These are phyloP conservation scores for Heliamphora pulchella DNA, from an alignment of 179 eudicot species.

Conservation along the genomic window DNA sequence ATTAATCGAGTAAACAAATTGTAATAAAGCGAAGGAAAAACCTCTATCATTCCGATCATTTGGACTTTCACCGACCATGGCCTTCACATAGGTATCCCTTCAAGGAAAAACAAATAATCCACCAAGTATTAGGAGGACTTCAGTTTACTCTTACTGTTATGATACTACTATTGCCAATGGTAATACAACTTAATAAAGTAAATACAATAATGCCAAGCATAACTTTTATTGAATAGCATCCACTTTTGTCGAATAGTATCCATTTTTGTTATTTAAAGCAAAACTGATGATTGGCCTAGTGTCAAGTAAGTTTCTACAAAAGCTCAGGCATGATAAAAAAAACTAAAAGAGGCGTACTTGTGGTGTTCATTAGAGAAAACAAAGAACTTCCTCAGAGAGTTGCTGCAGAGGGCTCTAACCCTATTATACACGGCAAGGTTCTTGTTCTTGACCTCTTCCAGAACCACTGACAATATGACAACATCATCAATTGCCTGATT, in stretches of 20 bases:
- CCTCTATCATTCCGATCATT: conserved; percentile 99
- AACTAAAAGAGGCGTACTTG: conserved; percentile 40
- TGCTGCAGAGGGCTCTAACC: conserved; percentile 79
- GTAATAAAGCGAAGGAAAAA: conserved; percentile 18
- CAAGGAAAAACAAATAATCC: conserved; percentile 16
- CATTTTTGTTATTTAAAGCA: background rate
- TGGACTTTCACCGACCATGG: conserved; percentile 86
- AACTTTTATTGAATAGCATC: background rate
- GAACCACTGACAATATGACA: conserved; percentile 78
- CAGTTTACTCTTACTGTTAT: background rate
- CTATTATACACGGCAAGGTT: conserved; percentile 75
- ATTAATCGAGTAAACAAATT: background rate
- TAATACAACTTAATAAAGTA: background rate
- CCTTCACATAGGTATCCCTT: conserved; percentile 92
- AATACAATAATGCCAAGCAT: background rate
- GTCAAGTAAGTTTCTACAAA: background rate
- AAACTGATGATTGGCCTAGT: too few species aligned
- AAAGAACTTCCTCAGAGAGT: conserved; percentile 53
- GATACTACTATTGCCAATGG: background rate
- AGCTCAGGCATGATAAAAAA: background rate
- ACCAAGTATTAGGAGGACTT: conserved; percentile 7
- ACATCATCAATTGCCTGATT: conserved; percentile 79
- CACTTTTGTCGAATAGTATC: background rate
- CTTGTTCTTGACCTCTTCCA: conserved; percentile 89
- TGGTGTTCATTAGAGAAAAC: conserved; percentile 92